Evolutionary conservation across 129 eudicot species (phyloP), one percentile per base, ranked within the genome.

Genomic region (Oenanthe sinensis): DNA sequence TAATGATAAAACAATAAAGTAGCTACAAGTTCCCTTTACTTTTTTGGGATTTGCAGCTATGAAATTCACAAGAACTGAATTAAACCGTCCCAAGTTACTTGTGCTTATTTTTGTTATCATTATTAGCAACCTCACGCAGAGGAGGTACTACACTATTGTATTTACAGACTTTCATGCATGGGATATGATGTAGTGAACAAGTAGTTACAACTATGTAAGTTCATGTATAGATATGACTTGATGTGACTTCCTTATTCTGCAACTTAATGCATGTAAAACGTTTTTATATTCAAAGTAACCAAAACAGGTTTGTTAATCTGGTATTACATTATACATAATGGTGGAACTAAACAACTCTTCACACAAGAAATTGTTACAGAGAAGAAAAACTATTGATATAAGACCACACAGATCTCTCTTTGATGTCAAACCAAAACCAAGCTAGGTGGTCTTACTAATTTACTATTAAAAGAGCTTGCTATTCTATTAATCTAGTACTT

Each of bases 31-130:
- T 40, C 75, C 75, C 20, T 71, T 67, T 67, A 12, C 72, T 71
- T 73, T 73, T 42, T 73, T 44, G 55, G 76, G 76, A 44, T 22
- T 73, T 73, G 76, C 36, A 73, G 76, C 36, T 39, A 40, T 60
- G 72, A 4, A 67, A 67, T 14, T 67, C 42, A 67, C 72, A 30
- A 3, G 6, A 60, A 60, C 68, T 60, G 73, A 68, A 68, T 19
- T 36, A 15, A 3, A 71, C 46, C 42, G 68, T 24, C 42, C 50
- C 17, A 71, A 40, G 30, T 60, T 40, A n/a, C 50, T 72, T 72
- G 3, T 44, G 28, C 6, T 40, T 20, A n/a, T 19, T 40, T 19
- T 39, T 15, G 20, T 20, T 33, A 40, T 72, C 45, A 70, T 33
- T 17, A 70, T 71, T 20, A 71, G 8, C 33, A 72, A 43, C 55